Evolutionary conservation across 805 yeast genomes (phyloP).

Genomic region (Wickerhamiella australiensis): DNA sequence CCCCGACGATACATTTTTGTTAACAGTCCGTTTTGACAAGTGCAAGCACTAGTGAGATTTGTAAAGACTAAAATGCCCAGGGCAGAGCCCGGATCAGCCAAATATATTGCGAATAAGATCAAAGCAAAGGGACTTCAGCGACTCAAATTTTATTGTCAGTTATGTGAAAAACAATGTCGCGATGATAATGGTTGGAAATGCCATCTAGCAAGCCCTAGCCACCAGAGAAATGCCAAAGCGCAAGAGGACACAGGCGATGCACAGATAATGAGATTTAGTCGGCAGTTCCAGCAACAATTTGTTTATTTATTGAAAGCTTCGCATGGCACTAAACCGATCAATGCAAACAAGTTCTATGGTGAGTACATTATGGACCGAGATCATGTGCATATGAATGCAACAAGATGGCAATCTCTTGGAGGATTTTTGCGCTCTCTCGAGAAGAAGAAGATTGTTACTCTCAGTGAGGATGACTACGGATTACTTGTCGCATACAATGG

Average conservation of each 20-base stretch:
- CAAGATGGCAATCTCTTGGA: slow-evolving; percentile 62
- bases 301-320: slow-evolving; percentile 44
- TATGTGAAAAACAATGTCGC: slow-evolving; percentile 85
- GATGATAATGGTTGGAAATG: slow-evolving; percentile 93
- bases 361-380: slow-evolving; percentile 73
- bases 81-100: slow-evolving; percentile 56
- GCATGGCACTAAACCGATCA: slow-evolving; percentile 73
- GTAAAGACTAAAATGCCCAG: slow-evolving; percentile 41
- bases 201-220: slow-evolving; percentile 76
- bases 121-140: slow-evolving; percentile 78
- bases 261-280: slow-evolving; percentile 43
- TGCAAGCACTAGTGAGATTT: not conserved
- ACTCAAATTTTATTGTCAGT: slow-evolving; percentile 74
- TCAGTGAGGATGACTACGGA: slow-evolving; percentile 34
- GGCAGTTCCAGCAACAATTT: slow-evolving; percentile 51
- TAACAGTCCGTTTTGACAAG: not conserved
- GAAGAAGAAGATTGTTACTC: slow-evolving; percentile 42
- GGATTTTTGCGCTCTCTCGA: slow-evolving; percentile 54
- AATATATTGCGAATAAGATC: slow-evolving; percentile 60
- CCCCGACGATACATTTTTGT: not conserved
- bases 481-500: slow-evolving; percentile 43
- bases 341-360: slow-evolving; percentile 79
- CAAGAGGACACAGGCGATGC: slow-evolving; percentile 35
- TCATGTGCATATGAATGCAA: slow-evolving; percentile 85
- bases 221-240: slow-evolving; percentile 44